Base-by-base conservation (phyloP, 306 rosid species). In the Lotus japonicus region DNA sequence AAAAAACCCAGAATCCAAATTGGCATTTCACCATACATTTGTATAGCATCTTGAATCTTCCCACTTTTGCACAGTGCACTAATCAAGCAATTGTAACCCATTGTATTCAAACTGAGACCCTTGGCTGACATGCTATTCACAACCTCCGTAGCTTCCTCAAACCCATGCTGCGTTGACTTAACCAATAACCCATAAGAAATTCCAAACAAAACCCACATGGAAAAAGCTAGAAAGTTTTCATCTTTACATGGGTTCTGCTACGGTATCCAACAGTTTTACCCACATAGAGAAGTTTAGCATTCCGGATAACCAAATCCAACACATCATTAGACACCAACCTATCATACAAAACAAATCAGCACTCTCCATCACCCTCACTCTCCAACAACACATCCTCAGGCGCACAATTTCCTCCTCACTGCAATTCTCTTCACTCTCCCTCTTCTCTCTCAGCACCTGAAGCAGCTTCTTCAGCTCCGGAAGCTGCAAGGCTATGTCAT, bases 191-290 rank as follows among this genome's bases (percentile, higher is more conserved):
- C 58, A 70, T 45, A 10, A 19, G 2, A 76, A 66, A 81, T 42
- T 43, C 35, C 49, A 41, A 61, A 38, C 15, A 9, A 28, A 68
- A 28, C 43, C 68, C 60, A 58, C 5, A 52, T 38, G 11, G 0
- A 16, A 46, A 48, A 59, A 39, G 33, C 35, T 18, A 39, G 2
- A 44, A 60, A n/a, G 1, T 16, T 2, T 66, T 1, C 1, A 13
- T 51, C 1, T 77, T 70, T 58, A 90, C 98, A 97, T 92, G 97
- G n/a, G 96, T 94, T 71, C 98, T 88, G 74, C 98, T 94, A 63
- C 90, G 98, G 65, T 85, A 94, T 0, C 98, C 98, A 11, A 97
- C 97, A 68, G 98, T 88, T 69, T 94, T 94, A 2, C 98, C 97
- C 28, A 94, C 98, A 72, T 94, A 88, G 57, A 94, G 88, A 72